Conservation (phyloP, 2,329 filamentous ascomycete species). For the Ceratocystis huliohia region DNA sequence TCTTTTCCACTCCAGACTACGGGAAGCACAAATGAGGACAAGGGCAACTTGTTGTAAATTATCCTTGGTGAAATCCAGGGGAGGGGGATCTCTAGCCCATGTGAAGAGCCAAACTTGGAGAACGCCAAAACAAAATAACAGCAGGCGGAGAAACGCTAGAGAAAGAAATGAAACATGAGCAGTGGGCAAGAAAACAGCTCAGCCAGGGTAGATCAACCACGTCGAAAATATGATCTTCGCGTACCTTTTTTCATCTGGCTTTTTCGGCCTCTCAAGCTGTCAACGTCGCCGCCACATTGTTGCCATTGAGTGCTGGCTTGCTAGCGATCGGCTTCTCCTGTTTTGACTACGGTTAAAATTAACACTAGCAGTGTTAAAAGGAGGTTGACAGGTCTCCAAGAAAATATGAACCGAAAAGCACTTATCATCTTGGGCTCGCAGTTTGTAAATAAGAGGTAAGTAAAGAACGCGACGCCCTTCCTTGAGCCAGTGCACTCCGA, state of each 20-base stretch:
- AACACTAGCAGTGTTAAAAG: neutral
- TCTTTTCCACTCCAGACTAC: no score
- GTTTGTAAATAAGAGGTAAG: neutral
- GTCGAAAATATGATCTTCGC: constrained; percentile 1
- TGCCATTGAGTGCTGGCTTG: no score
- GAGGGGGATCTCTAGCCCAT: neutral
- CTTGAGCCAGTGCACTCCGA: neutral
- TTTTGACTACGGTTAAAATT: neutral
- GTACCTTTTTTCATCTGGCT: neutral
- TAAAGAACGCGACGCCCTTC: neutral
- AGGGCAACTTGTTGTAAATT: neutral
- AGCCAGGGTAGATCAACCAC: neutral
- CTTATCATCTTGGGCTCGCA: no score
- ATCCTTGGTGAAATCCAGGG: neutral
- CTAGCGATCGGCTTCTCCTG: neutral
- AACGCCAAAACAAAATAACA: constrained; percentile 8
- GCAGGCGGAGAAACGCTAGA: neutral
- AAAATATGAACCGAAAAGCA: no score
- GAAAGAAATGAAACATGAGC: constrained; percentile 7
- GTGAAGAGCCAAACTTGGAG: neutral
- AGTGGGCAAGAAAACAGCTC: neutral
- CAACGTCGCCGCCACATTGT: neutral
- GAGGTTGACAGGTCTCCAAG: neutral
- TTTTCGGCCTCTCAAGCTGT: neutral
- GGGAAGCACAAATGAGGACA: neutral